Evolutionary conservation across 2,329 filamentous ascomycete genomes (phyloP).

Genomic region (Hymenoscyphus fraxineus): DNA sequence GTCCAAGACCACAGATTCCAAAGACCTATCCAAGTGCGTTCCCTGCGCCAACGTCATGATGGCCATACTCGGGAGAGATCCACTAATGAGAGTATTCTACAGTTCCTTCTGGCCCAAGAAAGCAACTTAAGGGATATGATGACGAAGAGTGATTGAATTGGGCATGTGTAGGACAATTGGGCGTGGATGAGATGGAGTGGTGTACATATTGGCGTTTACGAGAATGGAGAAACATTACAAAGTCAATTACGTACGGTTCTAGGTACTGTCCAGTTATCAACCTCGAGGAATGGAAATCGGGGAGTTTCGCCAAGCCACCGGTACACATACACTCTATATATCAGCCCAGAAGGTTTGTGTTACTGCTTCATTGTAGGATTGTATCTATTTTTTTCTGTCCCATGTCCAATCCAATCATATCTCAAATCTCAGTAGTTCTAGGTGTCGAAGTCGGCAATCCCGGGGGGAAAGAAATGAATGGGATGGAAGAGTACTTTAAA

Average conservation of each 20-base stretch:
- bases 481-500: too few relatives aligned
- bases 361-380: background rate
- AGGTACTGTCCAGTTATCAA: background rate
- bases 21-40: slow-evolving; percentile 88
- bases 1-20: slow-evolving; percentile 68
- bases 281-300: too few relatives aligned
- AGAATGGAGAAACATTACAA: slow-evolving; percentile 11
- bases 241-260: background rate
- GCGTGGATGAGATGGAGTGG: background rate
- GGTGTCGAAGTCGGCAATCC: background rate
- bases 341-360: background rate
- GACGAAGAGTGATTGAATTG: slow-evolving; percentile 7
- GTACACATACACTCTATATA: too few relatives aligned
- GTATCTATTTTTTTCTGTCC: background rate
- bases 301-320: too few relatives aligned
- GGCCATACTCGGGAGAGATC: background rate
- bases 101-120: slow-evolving; percentile 23
- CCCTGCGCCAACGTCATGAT: background rate
- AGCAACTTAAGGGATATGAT: slow-evolving; percentile 13
- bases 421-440: too few relatives aligned
- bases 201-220: slow-evolving; percentile 13
- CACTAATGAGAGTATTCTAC: background rate
- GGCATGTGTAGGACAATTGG: background rate
- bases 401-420: too few relatives aligned
- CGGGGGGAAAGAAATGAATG: background rate